Evolutionary conservation across 169 alveolate species (phyloP), one percentile per base, ranked within the genome.

Genomic region (Eimeria brunetti): DNA sequence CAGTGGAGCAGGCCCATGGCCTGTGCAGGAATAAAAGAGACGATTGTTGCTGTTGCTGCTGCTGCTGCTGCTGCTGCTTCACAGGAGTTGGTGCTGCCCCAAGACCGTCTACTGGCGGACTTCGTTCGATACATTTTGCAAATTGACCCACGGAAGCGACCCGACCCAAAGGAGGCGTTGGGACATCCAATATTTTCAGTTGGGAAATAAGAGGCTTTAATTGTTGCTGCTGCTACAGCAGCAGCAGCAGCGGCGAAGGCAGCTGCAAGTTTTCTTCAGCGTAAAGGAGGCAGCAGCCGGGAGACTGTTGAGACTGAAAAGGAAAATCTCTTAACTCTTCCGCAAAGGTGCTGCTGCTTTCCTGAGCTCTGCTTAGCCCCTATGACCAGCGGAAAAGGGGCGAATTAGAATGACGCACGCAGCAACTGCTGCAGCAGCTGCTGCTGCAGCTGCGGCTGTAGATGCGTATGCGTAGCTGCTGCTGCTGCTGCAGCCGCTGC

Each of bases 161-260:
- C 99, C 5, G 95, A 98, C 11, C 99, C 99, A 16, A 97, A 96
- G 81, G 98, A 97, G 94, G 98, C 98, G 58, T 92, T 98, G 95
- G 94, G 96, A 84, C 99, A 98, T 92, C 97, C 97, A 91, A 98
- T 98, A 89, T 96, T 98, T 71, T 95, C 94, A 49, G 83, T 96
- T 56, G 73, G 95, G 51, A 96, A 86, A n/a, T 89, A 44, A 44
- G 86, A n/a, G 33, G 64, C 30, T 58, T 88, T 30, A 75, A 60
- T 46, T 41, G 85, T 60, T 41, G 58, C 58, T 27, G 85, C 85
- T 1, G 78, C 49, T 33, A 49, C 49, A 4, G 78, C 78, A 30
- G 78, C 78, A 67, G 78, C 49, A 9, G 78, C 78, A 6, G 78
- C 78, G 11, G 49, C 20, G 22, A 49, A 44, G 22, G 78, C 73